Evolutionary conservation across 306 rosid species (phyloP).

Genomic region (Cyamopsis tetragonoloba): DNA sequence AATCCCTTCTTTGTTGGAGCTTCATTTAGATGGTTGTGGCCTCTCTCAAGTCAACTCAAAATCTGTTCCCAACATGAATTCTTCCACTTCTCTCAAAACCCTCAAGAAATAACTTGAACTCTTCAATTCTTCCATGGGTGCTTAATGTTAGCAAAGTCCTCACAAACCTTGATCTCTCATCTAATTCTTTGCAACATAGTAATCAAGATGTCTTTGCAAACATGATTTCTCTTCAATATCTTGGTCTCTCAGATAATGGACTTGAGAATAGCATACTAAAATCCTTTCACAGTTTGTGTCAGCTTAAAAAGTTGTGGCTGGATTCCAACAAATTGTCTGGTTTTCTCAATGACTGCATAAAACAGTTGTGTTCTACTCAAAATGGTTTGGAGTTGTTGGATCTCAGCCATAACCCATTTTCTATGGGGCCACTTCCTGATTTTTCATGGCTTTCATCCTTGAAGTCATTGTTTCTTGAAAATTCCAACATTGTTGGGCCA

Average conservation of each 20-base stretch:
- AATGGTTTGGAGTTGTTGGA: background rate
- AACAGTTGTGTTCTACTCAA: conserved; percentile 6
- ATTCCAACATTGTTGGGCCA: conserved; percentile 1
- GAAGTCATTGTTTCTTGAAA: background rate
- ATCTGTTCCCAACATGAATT: background rate
- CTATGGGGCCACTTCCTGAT: background rate
- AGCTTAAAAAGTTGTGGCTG: background rate
- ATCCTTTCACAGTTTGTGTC: conserved; percentile 10
- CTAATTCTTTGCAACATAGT: background rate
- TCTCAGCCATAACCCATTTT: background rate
- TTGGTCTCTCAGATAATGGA: background rate
- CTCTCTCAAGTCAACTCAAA: background rate
- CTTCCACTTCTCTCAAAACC: background rate
- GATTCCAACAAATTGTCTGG: conserved; percentile 14
- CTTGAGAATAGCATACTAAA: conserved; percentile 15
- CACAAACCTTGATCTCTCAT: background rate
- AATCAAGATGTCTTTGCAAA: background rate
- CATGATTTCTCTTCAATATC: background rate
- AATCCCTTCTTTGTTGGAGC: background rate
- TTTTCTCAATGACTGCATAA: conserved; percentile 19
- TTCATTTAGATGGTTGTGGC: background rate
- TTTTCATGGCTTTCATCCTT: background rate
- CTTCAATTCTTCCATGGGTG: background rate
- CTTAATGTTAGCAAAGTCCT: conserved; percentile 8
- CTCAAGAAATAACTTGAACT: background rate